Base-by-base conservation (phyloP, 345 rosid species). In the Aegle marmelos region DNA sequence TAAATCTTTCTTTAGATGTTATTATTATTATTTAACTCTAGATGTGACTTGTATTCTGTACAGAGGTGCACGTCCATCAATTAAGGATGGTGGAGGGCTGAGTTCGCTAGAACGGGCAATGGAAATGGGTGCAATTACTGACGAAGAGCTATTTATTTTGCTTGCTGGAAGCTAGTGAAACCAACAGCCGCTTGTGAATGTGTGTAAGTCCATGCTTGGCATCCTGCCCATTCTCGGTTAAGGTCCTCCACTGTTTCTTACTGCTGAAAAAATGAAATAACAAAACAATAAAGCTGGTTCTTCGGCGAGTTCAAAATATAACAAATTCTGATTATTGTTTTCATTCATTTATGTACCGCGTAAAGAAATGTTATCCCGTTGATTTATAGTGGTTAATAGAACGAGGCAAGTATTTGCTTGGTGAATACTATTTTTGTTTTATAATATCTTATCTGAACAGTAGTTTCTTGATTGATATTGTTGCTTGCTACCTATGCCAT, bases 41-140 rank as follows among this genome's bases (percentile, higher is more conserved):
- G 4, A 45, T 34, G 31, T 28, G 21, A 45, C 28, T 60, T 58
- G 59, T 30, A 59, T 54, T 25, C 27, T 69, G 16, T 33, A 78
- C 94, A 95, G 98, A 82, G 98, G 98, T 19, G 94, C 94, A 37
- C 82, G 88, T 9, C 87, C 95, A 61, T 88, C 92, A 0, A 82
- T 90, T 76, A 92, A 85, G 80, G 98, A 95, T 62, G 88, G 83
- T 14, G 91, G 90, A 69, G 98, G 98, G 17, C 86, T 88, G 76
- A 90, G 88, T 64, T 92, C 88, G 37, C 82, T 95, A 72, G 98
- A 95, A 74, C 93, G 98, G 76, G 94, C 95, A 39, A 95, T 93
- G 98, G 98, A 93, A 78, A 91, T 86, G 86, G 98, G 98, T 76
- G 94, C 98, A 31, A 93, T 95, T 65, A 84, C 93, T 5, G 97